These are phyloP conservation scores for Cladosporium oxysporum DNA, from an alignment of 2,329 filamentous ascomycete genomes.

Conservation along the genomic window DNA sequence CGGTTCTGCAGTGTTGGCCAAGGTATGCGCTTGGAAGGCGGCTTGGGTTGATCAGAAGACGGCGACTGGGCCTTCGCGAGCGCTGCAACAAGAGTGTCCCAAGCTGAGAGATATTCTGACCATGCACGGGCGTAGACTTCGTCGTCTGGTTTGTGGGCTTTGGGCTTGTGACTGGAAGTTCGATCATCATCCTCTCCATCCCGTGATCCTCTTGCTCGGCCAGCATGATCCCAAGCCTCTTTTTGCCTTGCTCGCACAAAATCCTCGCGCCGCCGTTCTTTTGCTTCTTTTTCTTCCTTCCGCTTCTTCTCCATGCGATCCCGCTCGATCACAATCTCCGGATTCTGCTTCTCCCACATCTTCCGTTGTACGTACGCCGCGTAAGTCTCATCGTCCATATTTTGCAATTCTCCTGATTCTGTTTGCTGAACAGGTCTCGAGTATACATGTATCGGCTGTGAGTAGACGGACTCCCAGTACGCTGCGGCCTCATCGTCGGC, in stretches of 20 bases:
- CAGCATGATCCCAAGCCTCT: constrained; percentile 36
- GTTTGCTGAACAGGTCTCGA: constrained; percentile 61
- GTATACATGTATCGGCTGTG: constrained; percentile 88
- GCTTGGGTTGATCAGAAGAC: constrained; percentile 22
- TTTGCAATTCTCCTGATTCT: constrained; percentile 63
- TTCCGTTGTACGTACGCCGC: constrained; percentile 76
- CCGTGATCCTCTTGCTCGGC: constrained; percentile 37
- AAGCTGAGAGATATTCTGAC: constrained; percentile 32
- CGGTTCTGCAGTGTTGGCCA: constrained; percentile 74
- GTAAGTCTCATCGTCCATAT: constrained; percentile 93
- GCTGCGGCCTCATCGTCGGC: constrained; percentile 93
- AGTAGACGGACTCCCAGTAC: constrained; percentile 97
- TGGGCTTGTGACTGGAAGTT: not conserved
- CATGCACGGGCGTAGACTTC: constrained; percentile 33
- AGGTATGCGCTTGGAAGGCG: constrained; percentile 49
- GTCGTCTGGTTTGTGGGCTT: constrained; percentile 15
- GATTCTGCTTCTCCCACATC: constrained; percentile 96
- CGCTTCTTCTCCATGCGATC: constrained; percentile 60
- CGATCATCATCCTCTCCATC: constrained; percentile 43
- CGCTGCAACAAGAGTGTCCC: constrained; percentile 32
- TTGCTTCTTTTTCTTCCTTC: constrained; percentile 47
- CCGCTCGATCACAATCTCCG: constrained; percentile 77
- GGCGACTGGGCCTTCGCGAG: not conserved
- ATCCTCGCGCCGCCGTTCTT: constrained; percentile 37
- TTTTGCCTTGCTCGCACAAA: constrained; percentile 45